Percentiles rank a stretch among this genome's conserved stretches.
phyloP scores from a whole-genome alignment of 2,329 filamentous ascomycete genomes.

The Pseudovirgaria hyperparasitica region DNA sequence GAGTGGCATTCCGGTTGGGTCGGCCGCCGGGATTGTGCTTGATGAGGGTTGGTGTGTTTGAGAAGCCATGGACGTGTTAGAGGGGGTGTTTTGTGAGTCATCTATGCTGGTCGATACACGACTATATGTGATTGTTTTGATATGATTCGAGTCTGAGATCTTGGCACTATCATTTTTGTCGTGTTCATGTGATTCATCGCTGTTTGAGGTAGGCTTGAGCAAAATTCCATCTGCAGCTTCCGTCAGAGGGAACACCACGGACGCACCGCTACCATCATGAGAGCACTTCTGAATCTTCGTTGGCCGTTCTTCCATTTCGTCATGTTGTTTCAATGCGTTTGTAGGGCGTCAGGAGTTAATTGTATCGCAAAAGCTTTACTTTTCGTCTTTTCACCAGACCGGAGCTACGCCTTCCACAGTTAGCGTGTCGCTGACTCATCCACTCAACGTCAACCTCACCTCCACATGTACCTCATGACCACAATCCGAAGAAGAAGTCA shows the following conservation, averaged over 20 bases:
- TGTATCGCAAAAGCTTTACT: constrained; percentile 1
- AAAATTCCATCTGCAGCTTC: background rate
- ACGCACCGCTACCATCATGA: no score
- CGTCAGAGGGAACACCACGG: no score
- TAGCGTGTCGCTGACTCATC: constrained; percentile 16
- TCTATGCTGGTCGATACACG: no score
- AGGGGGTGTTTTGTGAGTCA: background rate
- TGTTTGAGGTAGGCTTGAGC: no score
- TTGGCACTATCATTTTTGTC: no score
- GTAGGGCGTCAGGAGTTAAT: constrained; percentile 1
- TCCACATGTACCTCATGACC: constrained; percentile 4
- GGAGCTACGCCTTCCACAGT: no score
- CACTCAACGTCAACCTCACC: constrained; percentile 5
- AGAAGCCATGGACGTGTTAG: background rate
- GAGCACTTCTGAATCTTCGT: constrained; percentile 42
- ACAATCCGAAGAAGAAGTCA: constrained; percentile 13
- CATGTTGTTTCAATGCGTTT: constrained; percentile 27
- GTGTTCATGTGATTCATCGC: no score
- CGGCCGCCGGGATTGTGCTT: constrained; percentile 3
- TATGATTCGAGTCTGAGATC: no score
- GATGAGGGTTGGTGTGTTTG: background rate
- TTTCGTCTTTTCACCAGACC: no score
- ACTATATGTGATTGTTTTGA: no score
- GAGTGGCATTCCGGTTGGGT: constrained; percentile 25
- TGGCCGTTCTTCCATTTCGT: constrained; percentile 42